A percentile compares a stretch with the other conserved stretches of the same genome.
Evolutionary conservation across 1,284 basidiomycete genomes (phyloP).

Genomic region (Caloboletus firmus): DNA sequence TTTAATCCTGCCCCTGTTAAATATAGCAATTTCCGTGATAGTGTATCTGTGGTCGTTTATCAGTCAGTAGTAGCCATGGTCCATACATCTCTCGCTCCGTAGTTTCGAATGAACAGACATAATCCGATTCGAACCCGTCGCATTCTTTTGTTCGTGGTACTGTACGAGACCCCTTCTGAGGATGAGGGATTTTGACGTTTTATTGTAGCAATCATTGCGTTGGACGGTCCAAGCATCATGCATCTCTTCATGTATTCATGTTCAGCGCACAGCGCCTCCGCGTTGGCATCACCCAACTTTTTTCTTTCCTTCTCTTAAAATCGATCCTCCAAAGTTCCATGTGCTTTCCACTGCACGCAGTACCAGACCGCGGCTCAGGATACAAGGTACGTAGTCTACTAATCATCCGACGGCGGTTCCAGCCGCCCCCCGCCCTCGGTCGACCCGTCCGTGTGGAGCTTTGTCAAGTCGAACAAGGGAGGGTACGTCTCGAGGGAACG

Average conservation of each 20-base stretch:
- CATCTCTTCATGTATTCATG: neutral
- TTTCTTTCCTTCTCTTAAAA: neutral
- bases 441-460: conserved; percentile 23
- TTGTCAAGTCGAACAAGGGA: conserved; percentile 27
- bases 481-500: conserved; percentile 33
- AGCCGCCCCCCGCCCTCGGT: conserved; percentile 24
- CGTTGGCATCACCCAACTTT: neutral
- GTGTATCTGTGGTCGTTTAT: conserved; percentile 21
- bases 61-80: conserved; percentile 1
- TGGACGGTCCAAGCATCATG: neutral
- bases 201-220: too few species aligned
- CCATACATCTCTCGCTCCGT: neutral
- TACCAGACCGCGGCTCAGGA: neutral
- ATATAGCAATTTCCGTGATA: conserved; percentile 17
- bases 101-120: conserved; percentile 3
- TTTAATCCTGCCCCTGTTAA: neutral
- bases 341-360: neutral
- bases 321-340: neutral
- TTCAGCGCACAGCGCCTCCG: neutral
- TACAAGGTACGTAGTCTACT: too few species aligned
- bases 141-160: neutral
- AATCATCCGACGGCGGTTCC: conserved; percentile 10
- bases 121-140: neutral
- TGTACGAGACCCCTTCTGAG: neutral
- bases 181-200: neutral